Evolutionary conservation across 192 early-diverging fungal species (phyloP), one percentile per base, ranked within the genome.

Genomic region (Phycomyces blakesleeanus): DNA sequence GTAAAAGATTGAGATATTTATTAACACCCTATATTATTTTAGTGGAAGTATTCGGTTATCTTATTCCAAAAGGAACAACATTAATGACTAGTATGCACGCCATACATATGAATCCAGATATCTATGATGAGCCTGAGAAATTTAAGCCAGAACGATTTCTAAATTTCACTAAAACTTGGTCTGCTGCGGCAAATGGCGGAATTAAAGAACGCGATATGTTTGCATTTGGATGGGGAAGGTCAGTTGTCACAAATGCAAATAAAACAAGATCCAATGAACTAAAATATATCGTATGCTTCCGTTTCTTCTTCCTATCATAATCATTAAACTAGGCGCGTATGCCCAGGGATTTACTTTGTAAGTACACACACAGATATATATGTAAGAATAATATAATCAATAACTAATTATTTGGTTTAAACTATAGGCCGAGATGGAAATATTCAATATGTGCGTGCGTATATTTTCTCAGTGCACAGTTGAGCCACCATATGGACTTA

Each of bases 91-190:
- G 78, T 47, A 51, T 79, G 41, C 76, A 72, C 64, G 69, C 68
- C 1, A 71, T 85, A 64, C 79, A 85, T 42, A 50, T 7, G 27
- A 34, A 66, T 51, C 41, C 64, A 6, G 49, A 22, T n/a, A 27
- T 40, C 55, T 83, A 73, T 52, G 68, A 68, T 0, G 53, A 75
- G 0, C 83, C 81, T 3, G 71, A 81, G 1, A 75, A 63, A 42
- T 85, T 83, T 22, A 59, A 72, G 18, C 83, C 83, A 12, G 74
- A 76, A 37, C 78, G 83, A 51, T 66, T 38, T 20, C 1, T 66
- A 1, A 5, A 24, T 11, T 2, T 47, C 27, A 10, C 34, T 29
- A 57, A 57, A 51, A 22, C 22, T 59, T 42, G 49, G 41, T 29
- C 40, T 3, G 56, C 55, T 22, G 64, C 64, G 6, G 57, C 56